phyloP scores from a whole-genome alignment of 805 yeast genomes.

The Sugiyamaella marilandica region DNA sequence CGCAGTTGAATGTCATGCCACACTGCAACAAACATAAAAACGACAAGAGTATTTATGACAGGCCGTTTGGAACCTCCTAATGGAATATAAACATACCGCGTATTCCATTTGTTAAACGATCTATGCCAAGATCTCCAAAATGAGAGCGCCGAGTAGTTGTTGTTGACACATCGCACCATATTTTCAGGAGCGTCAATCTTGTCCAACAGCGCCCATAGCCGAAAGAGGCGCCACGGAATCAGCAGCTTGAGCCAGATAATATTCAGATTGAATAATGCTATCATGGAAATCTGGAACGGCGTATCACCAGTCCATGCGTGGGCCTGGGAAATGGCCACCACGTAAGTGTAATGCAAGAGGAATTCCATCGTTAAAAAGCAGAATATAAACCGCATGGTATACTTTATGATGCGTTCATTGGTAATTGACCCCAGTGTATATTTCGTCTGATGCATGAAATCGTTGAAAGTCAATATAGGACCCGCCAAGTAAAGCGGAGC shows the following conservation, averaged over 20 bases:
- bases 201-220: conserved; percentile 91
- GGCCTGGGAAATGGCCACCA: conserved; percentile 85
- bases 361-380: conserved; percentile 88
- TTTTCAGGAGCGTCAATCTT: conserved; percentile 96
- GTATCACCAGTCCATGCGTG: conserved; percentile 87
- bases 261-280: conserved; percentile 84
- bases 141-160: conserved; percentile 87
- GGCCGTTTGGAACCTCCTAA: conserved; percentile 78
- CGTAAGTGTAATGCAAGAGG: conserved; percentile 80
- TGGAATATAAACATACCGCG: conserved; percentile 85
- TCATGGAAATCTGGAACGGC: conserved; percentile 92
- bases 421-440: conserved; percentile 58
- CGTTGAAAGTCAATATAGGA: conserved; percentile 90
- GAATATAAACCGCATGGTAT: conserved; percentile 62
- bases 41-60: conserved; percentile 71
- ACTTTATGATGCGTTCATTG: conserved; percentile 47
- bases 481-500: conserved; percentile 94
- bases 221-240: conserved; percentile 93
- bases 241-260: conserved; percentile 89
- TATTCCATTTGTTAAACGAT: conserved; percentile 84
- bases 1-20: conserved; percentile 97
- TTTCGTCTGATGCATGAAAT: conserved; percentile 63
- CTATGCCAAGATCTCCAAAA: conserved; percentile 99
- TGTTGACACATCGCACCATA: conserved; percentile 93
- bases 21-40: conserved; percentile 90